Base-by-base conservation (phyloP, 1,139 yeast genomes). In the Waltiozyma sp. region DNA sequence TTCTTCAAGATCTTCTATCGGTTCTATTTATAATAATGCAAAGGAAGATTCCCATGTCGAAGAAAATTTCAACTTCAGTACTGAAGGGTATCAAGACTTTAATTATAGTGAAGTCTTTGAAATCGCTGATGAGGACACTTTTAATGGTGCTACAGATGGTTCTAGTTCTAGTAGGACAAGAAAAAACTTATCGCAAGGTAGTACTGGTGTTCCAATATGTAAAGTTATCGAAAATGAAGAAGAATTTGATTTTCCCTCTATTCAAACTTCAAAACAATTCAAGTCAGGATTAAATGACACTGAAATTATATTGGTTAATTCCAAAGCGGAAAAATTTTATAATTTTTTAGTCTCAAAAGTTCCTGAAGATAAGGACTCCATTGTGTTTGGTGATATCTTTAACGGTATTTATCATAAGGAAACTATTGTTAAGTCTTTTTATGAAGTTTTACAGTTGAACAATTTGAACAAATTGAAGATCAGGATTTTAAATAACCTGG, bases 401-500 rank as follows among this genome's bases (percentile, higher is more conserved):
- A 35, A 19, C 13, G 37, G 37, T 35, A 14, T 19, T 10, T 18
- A 45, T 18, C 45, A 50, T 11, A 51, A 58, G 45, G 51, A 56
- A 15, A 53, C 65, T 26, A 70, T 69, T 15, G 69, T 66, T 14
- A 64, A 59, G 41, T 63, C 73, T 3, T 69, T 72, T 48, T 54
- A 66, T 14, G 63, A 68, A 40, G 45, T 70, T 1, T 56, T 72
- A 38, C 65, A 68, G 39, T 56, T 71, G 41, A 63, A 71, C 0
- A 61, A 67, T 2, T 46, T 52, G 18, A 48, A 47, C 3, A 43
- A 48, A 33, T 34, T 55, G 23, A 39, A 35, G 4, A 40, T 43
- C 26, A 11, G 10, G 2, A 23, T 43, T 28, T 37, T 19, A 13
- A 3, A 15, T 14, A 10, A 31, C 5, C 4, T 7, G 34, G 4